Evolutionary conservation across 345 rosid species (phyloP), one percentile per base, ranked within the genome.

Genomic region (Citrus medica): DNA sequence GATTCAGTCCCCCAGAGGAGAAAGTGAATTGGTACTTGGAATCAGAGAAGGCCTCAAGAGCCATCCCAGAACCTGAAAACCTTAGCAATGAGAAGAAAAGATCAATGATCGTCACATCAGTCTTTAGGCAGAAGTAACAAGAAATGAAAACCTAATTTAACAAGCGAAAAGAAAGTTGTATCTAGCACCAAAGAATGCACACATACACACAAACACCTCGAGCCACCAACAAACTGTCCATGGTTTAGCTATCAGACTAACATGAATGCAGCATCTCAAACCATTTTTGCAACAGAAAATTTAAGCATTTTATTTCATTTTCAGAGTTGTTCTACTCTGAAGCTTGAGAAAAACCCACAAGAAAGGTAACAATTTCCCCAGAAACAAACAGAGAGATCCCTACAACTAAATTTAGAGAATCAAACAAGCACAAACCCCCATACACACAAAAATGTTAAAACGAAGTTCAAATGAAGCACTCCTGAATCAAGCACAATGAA

Each of bases 1-100:
- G 64, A 53, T 71, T 58, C 16, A 63, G 25, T 38, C 37, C 67
- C 61, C 46, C 9, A 48, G 48, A 79, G 42, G 67, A 13, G 1
- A 79, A 25, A 56, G 56, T 73, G 19, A 66, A 53, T 24, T 28
- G 67, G 24, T 79, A 79, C 1, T 65, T 79, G 81, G 64, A 71
- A 22, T 79, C 78, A 21, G 30, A 64, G 3, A 38, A 56, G 13
- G 77, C 77, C 30, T 67, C 77, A 55, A 59, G 61, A 53, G 77
- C 81, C 81, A 79, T 64, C 56, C 48, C 67, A 28, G 38, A 27
- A 38, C 64, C 63, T 22, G 21, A 22, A 71, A 56, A 53, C 61
- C 60, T 71, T 28, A 30, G 40, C 38, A 19, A 48, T 28, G 74
- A 55, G 46, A 30, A 56, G 40, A 12, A 55, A 32, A 7, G 7